Conservation (phyloP, 768 basidiomycete genomes). For the Psilocybe cyanescens region DNA sequence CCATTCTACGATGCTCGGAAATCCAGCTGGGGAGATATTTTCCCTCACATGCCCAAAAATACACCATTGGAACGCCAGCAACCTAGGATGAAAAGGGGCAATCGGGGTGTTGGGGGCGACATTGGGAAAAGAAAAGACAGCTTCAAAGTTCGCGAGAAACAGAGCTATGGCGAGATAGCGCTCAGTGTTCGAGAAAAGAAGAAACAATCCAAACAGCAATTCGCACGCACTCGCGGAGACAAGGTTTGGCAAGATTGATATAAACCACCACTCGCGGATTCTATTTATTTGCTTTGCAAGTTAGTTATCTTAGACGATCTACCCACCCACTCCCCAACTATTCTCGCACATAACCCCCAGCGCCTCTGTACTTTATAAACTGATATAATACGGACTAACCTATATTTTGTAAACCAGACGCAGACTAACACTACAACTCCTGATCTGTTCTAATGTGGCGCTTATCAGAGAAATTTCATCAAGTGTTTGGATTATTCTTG, state of each 20-base stretch:
- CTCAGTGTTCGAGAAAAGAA: constrained; percentile 27
- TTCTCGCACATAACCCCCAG: not conserved
- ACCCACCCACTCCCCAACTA: not conserved
- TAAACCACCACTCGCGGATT: no score
- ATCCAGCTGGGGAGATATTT: constrained; percentile 91
- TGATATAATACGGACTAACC: not conserved
- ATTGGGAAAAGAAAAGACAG: constrained; percentile 56
- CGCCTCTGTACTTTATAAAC: not conserved
- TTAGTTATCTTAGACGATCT: not conserved
- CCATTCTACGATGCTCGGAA: constrained; percentile 95
- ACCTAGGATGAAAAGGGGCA: constrained; percentile 29
- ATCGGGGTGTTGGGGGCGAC: constrained; percentile 44
- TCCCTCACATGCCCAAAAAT: constrained; percentile 89
- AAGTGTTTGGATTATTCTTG: not conserved
- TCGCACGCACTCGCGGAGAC: constrained; percentile 33
- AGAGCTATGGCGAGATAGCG: constrained; percentile 28
- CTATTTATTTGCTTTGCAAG: not conserved
- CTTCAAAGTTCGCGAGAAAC: constrained; percentile 21
- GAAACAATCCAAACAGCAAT: constrained; percentile 28
- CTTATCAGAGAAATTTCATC: not conserved
- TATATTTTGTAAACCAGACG: not conserved
- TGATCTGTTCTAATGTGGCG: not conserved
- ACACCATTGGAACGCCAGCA: constrained; percentile 66
- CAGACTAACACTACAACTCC: not conserved
- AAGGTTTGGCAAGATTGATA: constrained; percentile 25